Base-by-base conservation (phyloP, 768 basidiomycete genomes). In the Tricholoma saponaceum region DNA sequence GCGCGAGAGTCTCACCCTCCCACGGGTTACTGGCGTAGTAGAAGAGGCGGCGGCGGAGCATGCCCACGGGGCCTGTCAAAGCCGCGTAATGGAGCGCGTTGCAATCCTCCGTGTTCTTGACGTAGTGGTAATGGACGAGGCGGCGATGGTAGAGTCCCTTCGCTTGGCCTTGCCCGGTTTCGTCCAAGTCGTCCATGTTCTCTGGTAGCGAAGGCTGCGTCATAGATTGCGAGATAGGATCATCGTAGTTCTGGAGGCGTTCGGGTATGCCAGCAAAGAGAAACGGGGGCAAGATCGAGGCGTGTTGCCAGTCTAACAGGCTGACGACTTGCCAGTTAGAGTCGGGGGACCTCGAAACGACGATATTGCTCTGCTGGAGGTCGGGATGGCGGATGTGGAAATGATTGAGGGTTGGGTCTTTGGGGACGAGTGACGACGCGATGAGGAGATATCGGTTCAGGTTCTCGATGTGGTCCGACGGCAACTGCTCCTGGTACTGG, bases 311-410 rank as follows among this genome's bases (percentile, higher is more conserved):
- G 75, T 82, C 80, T 55, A 81, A 13, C 69, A 81, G 59, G 71
- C 79, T 61, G 55, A 74, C 69, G 65, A 83, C 58, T 35, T 76
- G 51, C 62, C 56, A 69, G 66, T 49, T 56, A 64, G 77, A 79
- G 66, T 74, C 81, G 55, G 77, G 60, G 65, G 78, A 81, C 64
- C 59, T 71, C 16, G 72, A 73, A 37, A 83, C 76, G 59, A 78
- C 68, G 73, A 83, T 69, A 62, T 83, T 82, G 72, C 65, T 76
- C 54, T 57, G 74, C 63, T 77, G 73, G 74, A 79, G 78, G 66
- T 84, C 79, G 55, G 72, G 79, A 70, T 82, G 80, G 66, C 80
- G 79, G 70, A 83, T 80, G 67, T 74, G 57, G 72, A 83, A 83
- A 67, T 57, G 64, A 66, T 57, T 9, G 64, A 79, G 70, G 64